A percentile compares a stretch with the other conserved stretches of the same genome.
Evolutionary conservation across 495 filamentous ascomycete genomes (phyloP).

Genomic region (Hyaloscypha hepaticicola): DNA sequence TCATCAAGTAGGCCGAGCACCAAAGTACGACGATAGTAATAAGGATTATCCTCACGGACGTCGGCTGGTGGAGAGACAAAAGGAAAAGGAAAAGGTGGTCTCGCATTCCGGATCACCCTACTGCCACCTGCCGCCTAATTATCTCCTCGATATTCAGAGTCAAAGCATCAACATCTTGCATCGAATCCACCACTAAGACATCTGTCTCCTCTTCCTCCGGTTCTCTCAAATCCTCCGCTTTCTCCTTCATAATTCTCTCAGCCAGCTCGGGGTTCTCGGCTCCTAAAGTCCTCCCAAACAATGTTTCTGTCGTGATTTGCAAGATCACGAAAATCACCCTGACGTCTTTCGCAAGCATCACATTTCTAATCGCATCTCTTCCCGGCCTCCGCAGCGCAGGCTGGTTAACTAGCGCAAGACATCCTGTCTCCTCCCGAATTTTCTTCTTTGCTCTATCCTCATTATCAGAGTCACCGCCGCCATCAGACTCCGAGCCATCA

Average conservation of each 20-base stretch:
- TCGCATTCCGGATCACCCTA: neutral
- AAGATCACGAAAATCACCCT: constrained; percentile 5
- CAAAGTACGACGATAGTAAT: too few species aligned
- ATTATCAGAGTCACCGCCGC: neutral
- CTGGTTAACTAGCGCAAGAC: neutral
- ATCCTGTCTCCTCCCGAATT: neutral
- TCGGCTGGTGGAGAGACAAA: neutral
- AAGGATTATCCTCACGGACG: too few species aligned
- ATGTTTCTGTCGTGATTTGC: neutral
- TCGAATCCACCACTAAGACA: neutral
- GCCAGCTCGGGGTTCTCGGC: neutral
- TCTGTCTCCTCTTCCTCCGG: constrained; percentile 7
- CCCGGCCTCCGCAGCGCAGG: neutral
- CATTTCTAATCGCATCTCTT: constrained; percentile 1
- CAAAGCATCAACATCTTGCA: constrained; percentile 8
- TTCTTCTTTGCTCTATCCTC: neutral
- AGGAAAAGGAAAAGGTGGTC: neutral
- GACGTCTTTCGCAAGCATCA: neutral
- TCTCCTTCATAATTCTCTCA: constrained; percentile 2
- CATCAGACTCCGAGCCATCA: neutral
- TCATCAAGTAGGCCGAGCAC: too few species aligned
- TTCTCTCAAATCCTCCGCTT: constrained; percentile 2
- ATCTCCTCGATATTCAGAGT: constrained; percentile 1
- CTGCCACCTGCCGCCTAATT: neutral
- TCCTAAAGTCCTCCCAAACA: constrained; percentile 4